These are phyloP conservation scores for Monosporozyma siamensis DNA, from an alignment of 805 yeast species.

Conservation along the genomic window DNA sequence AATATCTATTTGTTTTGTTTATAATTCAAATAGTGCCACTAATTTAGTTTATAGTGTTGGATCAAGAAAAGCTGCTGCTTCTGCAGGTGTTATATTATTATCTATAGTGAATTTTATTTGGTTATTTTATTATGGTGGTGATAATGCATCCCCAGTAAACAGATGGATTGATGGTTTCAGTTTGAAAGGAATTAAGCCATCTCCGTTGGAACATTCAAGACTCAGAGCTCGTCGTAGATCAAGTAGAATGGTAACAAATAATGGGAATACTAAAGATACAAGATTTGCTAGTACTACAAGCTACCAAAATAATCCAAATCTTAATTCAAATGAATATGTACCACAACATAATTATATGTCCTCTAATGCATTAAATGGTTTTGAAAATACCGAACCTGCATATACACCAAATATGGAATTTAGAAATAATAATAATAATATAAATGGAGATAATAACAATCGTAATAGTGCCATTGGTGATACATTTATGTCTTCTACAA, in stretches of 20 bases:
- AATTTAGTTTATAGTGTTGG: slow-evolving; percentile 60
- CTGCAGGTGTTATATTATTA: slow-evolving; percentile 82
- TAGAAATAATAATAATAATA: neutral
- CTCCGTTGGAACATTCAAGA: slow-evolving; percentile 24
- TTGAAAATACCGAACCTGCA: slow-evolving; percentile 40
- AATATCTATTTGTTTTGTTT: slow-evolving; percentile 63
- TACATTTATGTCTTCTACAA: slow-evolving; percentile 18
- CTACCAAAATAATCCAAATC: neutral
- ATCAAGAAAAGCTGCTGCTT: slow-evolving; percentile 70
- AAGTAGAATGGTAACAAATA: slow-evolving; percentile 1
- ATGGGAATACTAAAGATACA: slow-evolving; percentile 3
- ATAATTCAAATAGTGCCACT: slow-evolving; percentile 77
- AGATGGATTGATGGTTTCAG: slow-evolving; percentile 80
- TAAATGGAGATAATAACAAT: neutral
- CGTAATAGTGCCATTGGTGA: neutral
- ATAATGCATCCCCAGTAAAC: slow-evolving; percentile 79
- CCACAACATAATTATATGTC: slow-evolving; percentile 32
- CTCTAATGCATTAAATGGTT: slow-evolving; percentile 50
- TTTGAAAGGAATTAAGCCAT: slow-evolving; percentile 38
- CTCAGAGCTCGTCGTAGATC: slow-evolving; percentile 18
- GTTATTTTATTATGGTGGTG: slow-evolving; percentile 85
- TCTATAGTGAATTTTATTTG: slow-evolving; percentile 77
- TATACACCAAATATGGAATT: slow-evolving; percentile 3
- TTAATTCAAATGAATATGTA: slow-evolving; percentile 6
- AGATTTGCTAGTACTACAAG: slow-evolving; percentile 1